Conservation (phyloP, 805 yeast genomes). For the Ogataea paraovalis region DNA sequence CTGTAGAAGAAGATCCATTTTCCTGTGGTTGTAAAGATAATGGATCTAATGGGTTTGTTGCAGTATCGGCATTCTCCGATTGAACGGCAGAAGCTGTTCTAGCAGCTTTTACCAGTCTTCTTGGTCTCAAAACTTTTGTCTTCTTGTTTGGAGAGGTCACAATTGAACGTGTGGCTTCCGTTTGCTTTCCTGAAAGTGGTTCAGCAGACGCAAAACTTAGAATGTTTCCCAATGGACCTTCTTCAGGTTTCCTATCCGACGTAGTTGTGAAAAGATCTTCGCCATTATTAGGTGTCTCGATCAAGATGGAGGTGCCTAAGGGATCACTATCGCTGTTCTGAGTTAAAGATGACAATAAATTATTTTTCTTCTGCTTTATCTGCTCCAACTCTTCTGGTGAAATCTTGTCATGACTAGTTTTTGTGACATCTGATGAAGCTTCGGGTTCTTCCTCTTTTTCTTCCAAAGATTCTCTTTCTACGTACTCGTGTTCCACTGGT, state of each 20-base stretch:
- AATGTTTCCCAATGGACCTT: slow-evolving; percentile 21
- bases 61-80: background rate
- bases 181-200: slow-evolving; percentile 5
- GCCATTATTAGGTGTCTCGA: slow-evolving; percentile 15
- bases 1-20: slow-evolving; percentile 5
- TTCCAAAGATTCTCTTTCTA: background rate
- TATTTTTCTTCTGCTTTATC: slow-evolving; percentile 32
- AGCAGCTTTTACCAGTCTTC: slow-evolving; percentile 29
- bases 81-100: background rate
- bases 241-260: slow-evolving; percentile 7
- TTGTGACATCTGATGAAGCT: slow-evolving; percentile 6
- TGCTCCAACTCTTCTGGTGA: slow-evolving; percentile 13
- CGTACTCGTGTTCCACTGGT: background rate
- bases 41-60: slow-evolving; percentile 11
- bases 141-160: slow-evolving; percentile 37
- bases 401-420: background rate
- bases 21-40: slow-evolving; percentile 7
- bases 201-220: slow-evolving; percentile 9
- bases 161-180: slow-evolving; percentile 3
- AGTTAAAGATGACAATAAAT: slow-evolving; percentile 41
- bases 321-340: slow-evolving; percentile 28
- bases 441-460: slow-evolving; percentile 7
- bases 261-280: slow-evolving; percentile 14
- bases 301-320: slow-evolving; percentile 8
- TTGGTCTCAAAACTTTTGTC: slow-evolving; percentile 42